These are phyloP conservation scores for Aureobasidium vineae DNA, from an alignment of 2,329 filamentous ascomycete genomes.

Conservation along the genomic window DNA sequence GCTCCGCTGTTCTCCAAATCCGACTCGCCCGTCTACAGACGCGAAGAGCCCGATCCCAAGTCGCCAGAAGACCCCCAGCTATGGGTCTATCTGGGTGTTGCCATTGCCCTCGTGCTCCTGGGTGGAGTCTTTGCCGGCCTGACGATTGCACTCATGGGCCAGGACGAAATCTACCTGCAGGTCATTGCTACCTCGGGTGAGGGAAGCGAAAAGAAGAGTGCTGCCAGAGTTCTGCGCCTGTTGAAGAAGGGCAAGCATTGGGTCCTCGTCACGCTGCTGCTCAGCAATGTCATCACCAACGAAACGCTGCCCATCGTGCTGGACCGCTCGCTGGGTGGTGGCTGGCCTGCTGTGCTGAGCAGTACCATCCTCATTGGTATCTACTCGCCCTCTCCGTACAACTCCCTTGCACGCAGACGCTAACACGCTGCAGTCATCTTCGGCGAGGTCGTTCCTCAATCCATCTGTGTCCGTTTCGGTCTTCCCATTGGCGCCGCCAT, in stretches of 20 bases:
- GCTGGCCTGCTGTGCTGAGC: conserved; percentile 88
- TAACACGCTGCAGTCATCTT: conserved; percentile 72
- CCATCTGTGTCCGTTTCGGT: conserved; percentile 92
- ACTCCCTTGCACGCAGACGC: conserved; percentile 26
- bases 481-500: conserved; percentile 93
- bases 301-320: conserved; percentile 94
- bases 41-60: conserved; percentile 33
- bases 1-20: conserved; percentile 27
- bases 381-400: conserved; percentile 32
- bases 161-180: conserved; percentile 95
- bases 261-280: conserved; percentile 89
- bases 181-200: conserved; percentile 84
- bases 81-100: conserved; percentile 78
- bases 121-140: conserved; percentile 93
- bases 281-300: conserved; percentile 98
- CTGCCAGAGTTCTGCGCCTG: conserved; percentile 73
- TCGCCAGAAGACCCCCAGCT: conserved; percentile 57
- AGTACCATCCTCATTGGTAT: conserved; percentile 92
- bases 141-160: conserved; percentile 80
- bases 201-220: conserved; percentile 82
- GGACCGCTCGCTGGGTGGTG: conserved; percentile 88
- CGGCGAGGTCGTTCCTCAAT: conserved; percentile 93
- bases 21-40: conserved; percentile 23
- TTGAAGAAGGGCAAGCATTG: conserved; percentile 92
- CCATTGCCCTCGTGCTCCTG: conserved; percentile 75